phyloP scores from a whole-genome alignment of 768 basidiomycete genomes.

The Mycena galopus region DNA sequence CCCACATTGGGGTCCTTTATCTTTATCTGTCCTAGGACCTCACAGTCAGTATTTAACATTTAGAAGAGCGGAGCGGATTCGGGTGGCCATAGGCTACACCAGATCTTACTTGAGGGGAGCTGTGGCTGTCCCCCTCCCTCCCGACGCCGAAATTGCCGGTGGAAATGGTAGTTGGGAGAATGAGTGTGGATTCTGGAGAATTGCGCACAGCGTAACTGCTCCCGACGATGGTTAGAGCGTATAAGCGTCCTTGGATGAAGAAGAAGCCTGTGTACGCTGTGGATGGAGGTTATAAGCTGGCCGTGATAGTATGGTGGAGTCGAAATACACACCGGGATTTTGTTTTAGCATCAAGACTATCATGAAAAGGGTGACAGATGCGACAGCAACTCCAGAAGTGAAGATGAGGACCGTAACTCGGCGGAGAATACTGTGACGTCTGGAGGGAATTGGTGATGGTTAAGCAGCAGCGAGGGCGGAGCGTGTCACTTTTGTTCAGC shows the following conservation, averaged over 20 bases:
- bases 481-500: constrained; percentile 2
- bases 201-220: constrained; percentile 7
- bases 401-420: constrained; percentile 7
- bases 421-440: constrained; percentile 3
- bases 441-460: background rate
- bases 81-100: background rate
- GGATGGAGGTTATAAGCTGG: constrained; percentile 6
- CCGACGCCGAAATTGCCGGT: background rate
- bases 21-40: constrained; percentile 1
- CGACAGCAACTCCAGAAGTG: constrained; percentile 11
- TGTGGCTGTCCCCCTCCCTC: constrained; percentile 5
- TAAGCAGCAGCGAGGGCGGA: constrained; percentile 5
- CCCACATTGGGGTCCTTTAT: background rate
- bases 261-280: constrained; percentile 1
- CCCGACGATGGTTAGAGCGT: constrained; percentile 10
- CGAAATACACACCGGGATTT: constrained; percentile 3
- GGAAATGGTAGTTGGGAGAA: constrained; percentile 5
- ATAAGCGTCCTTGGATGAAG: constrained; percentile 4
- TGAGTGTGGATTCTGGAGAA: background rate
- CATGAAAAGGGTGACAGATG: constrained; percentile 7
- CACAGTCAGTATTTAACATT: constrained; percentile 7
- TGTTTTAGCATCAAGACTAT: constrained; percentile 1
- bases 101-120: constrained; percentile 6
- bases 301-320: background rate
- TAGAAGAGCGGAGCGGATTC: background rate